Conservation (phyloP, 2,329 filamentous ascomycete genomes). For the Allantophomopsis cytisporea region DNA sequence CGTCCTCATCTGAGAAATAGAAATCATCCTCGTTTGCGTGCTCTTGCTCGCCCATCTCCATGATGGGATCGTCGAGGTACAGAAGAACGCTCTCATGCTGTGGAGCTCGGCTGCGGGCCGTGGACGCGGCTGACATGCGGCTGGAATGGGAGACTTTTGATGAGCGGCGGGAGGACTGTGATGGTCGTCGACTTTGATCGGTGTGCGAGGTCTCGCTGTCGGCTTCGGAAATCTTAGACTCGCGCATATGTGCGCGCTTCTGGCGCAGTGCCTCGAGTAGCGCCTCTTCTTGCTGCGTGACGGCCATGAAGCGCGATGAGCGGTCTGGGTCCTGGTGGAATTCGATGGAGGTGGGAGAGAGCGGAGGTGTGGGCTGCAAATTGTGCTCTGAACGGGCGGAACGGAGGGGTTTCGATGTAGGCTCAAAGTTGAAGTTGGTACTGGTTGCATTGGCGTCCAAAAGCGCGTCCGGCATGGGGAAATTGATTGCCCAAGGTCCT, state of each 20-base stretch:
- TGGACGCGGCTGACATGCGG: too few species aligned
- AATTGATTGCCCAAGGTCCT: conserved; percentile 4
- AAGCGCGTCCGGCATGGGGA: neutral
- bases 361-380: conserved; percentile 14
- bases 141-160: too few species aligned
- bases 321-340: conserved; percentile 3
- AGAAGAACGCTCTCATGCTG: conserved; percentile 10
- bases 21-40: neutral
- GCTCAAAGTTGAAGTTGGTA: too few species aligned
- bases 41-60: conserved; percentile 1
- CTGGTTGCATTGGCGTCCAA: neutral
- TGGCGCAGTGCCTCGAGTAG: conserved; percentile 33
- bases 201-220: conserved; percentile 4
- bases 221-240: conserved; percentile 21
- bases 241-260: conserved; percentile 29
- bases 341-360: conserved; percentile 14
- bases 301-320: conserved; percentile 26
- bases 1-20: too few species aligned
- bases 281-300: conserved; percentile 36
- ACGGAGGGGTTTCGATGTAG: too few species aligned
- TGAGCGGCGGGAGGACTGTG: too few species aligned
- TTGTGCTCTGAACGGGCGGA: conserved; percentile 5
- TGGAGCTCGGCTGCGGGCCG: too few species aligned
- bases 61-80: conserved; percentile 12
- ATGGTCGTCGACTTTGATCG: too few species aligned